phyloP scores from a whole-genome alignment of 257 asterid genomes.

The Penstemon barbatus region DNA sequence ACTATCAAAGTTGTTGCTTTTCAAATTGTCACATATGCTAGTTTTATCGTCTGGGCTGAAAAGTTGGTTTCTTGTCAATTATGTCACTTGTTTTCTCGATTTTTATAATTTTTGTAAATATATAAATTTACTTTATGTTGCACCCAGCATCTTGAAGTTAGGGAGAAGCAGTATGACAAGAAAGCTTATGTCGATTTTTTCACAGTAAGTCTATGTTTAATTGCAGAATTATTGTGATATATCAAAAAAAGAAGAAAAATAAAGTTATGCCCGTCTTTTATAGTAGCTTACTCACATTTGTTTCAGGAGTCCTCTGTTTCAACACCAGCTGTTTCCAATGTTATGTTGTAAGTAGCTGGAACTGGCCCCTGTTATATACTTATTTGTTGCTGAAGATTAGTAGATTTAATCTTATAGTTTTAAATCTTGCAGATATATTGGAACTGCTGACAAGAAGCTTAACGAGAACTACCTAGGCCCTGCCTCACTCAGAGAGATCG shows the following conservation, averaged over 20 bases:
- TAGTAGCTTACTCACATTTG: background rate
- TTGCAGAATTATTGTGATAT: slow-evolving; percentile 4
- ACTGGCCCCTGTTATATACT: slow-evolving; percentile 1
- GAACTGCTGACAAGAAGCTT: slow-evolving; percentile 71
- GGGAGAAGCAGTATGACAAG: slow-evolving; percentile 96
- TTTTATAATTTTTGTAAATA: background rate
- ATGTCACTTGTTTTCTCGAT: background rate
- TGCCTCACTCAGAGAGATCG: slow-evolving; percentile 80
- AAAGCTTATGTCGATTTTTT: slow-evolving; percentile 73
- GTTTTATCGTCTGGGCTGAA: background rate
- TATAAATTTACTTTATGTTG: background rate
- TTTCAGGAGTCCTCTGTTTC: slow-evolving; percentile 60
- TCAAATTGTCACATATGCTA: background rate
- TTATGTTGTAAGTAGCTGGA: slow-evolving; percentile 72
- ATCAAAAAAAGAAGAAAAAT: too few relatives aligned
- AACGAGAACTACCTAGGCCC: slow-evolving; percentile 88
- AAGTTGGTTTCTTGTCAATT: background rate
- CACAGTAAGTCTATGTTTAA: slow-evolving; percentile 52
- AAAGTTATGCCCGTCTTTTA: too few relatives aligned
- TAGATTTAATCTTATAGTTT: slow-evolving; percentile 19
- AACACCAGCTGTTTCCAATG: slow-evolving; percentile 60
- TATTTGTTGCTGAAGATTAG: background rate
- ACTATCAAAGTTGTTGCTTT: background rate
- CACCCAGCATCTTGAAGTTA: slow-evolving; percentile 80
- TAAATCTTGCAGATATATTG: slow-evolving; percentile 61